Evolutionary conservation across 1,284 basidiomycete species (phyloP).

Genomic region (Cutaneotrichosporon mucoides): DNA sequence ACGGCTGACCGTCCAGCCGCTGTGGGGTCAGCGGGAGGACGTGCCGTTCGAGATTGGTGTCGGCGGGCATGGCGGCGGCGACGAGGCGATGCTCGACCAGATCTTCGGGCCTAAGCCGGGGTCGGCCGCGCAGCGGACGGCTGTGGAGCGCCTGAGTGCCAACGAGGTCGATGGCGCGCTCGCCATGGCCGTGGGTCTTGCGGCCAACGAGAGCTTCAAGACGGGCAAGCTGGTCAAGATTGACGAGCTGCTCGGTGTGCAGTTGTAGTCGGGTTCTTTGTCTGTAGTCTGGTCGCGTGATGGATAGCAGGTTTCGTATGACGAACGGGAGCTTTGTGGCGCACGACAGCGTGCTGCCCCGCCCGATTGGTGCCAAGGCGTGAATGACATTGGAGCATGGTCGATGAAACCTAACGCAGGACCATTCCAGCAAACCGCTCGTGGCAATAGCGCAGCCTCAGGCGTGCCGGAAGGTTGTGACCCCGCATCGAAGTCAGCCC

Average conservation of each 20-base stretch:
- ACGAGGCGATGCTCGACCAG: slow-evolving; percentile 55
- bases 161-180: slow-evolving; percentile 56
- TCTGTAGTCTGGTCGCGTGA: too few species aligned
- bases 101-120: slow-evolving; percentile 55
- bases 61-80: slow-evolving; percentile 57
- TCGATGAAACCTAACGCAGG: too few species aligned
- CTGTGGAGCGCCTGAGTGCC: slow-evolving; percentile 54
- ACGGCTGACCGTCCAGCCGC: slow-evolving; percentile 53
- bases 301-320: too few species aligned
- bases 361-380: too few species aligned
- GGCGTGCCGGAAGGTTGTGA: too few species aligned
- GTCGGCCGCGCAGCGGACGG: slow-evolving; percentile 47
- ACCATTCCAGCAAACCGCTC: too few species aligned
- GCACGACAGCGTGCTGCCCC: too few species aligned
- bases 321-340: too few species aligned
- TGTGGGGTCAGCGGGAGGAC: slow-evolving; percentile 53
- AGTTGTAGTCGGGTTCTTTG: slow-evolving; percentile 17
- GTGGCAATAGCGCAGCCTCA: too few species aligned
- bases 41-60: slow-evolving; percentile 53
- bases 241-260: slow-evolving; percentile 35
- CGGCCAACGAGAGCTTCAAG: slow-evolving; percentile 57
- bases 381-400: too few species aligned
- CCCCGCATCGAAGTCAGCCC: too few species aligned
- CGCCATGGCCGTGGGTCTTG: slow-evolving; percentile 56
- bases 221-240: slow-evolving; percentile 52